Percentiles rank a stretch among this genome's conserved stretches.
These are phyloP conservation scores for Ciborinia camelliae DNA, from an alignment of 2,329 filamentous ascomycete genomes.

Conservation along the genomic window DNA sequence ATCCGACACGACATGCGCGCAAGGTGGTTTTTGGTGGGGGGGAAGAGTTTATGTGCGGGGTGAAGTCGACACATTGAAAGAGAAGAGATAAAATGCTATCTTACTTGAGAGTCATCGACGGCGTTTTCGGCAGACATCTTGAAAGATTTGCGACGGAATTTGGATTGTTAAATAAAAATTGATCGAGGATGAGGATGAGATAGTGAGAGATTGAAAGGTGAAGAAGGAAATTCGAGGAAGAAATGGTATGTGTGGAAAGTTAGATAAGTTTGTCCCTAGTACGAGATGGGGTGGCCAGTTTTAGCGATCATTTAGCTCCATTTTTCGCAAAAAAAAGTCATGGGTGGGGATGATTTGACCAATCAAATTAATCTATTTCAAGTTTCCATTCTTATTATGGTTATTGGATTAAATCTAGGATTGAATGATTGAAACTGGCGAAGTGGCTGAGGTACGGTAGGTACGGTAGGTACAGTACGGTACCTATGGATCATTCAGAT, in stretches of 20 bases:
- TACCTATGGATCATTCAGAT: no score
- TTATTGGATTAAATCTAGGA: background rate
- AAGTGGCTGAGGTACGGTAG: background rate
- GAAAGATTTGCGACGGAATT: background rate
- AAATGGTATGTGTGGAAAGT: slow-evolving; percentile 27
- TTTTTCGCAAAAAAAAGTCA: slow-evolving; percentile 14
- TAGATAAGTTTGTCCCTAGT: slow-evolving; percentile 19
- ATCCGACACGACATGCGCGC: slow-evolving; percentile 29
- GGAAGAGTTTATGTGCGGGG: slow-evolving; percentile 21
- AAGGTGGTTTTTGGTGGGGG: slow-evolving; percentile 31
- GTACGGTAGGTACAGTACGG: no score
- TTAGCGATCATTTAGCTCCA: slow-evolving; percentile 17
- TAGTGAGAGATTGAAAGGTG: slow-evolving; percentile 13
- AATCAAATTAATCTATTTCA: slow-evolving; percentile 17
- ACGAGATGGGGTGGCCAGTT: slow-evolving; percentile 5
- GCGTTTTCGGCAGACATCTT: slow-evolving; percentile 54
- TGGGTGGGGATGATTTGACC: background rate
- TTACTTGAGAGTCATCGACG: slow-evolving; percentile 56
- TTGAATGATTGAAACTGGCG: background rate
- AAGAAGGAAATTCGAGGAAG: slow-evolving; percentile 23
- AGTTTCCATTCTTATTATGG: slow-evolving; percentile 3
- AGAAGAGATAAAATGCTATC: slow-evolving; percentile 31
- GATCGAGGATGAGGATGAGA: slow-evolving; percentile 13
- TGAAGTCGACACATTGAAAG: slow-evolving; percentile 20
- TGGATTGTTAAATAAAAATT: slow-evolving; percentile 34